Conservation (phyloP, 2,329 filamentous ascomycete species). For the Gnomoniopsis sp. region DNA sequence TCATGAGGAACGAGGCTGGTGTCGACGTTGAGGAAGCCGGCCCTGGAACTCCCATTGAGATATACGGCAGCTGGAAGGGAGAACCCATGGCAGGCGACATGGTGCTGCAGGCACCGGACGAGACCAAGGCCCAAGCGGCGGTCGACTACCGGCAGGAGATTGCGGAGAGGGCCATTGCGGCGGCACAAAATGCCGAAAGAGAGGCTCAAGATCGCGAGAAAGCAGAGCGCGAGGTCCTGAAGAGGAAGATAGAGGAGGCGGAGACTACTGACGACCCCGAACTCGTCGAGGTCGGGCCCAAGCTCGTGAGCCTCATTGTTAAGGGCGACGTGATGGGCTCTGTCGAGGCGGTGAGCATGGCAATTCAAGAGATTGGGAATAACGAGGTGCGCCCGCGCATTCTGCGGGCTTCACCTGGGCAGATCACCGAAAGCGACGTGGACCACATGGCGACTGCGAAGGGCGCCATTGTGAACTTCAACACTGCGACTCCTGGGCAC, state of each 20-base stretch:
- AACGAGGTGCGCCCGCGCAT: slow-evolving; percentile 77
- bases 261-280: slow-evolving; percentile 35
- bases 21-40: slow-evolving; percentile 67
- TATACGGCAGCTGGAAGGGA: slow-evolving; percentile 84
- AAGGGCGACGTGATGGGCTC: slow-evolving; percentile 94
- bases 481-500: slow-evolving; percentile 63
- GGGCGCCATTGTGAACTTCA: slow-evolving; percentile 83
- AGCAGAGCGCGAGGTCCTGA: slow-evolving; percentile 39
- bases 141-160: slow-evolving; percentile 73
- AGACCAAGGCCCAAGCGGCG: slow-evolving; percentile 75
- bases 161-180: slow-evolving; percentile 67
- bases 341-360: slow-evolving; percentile 81
- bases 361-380: slow-evolving; percentile 75
- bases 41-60: slow-evolving; percentile 86
- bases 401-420: slow-evolving; percentile 73
- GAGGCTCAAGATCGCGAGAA: slow-evolving; percentile 61
- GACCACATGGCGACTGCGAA: slow-evolving; percentile 78
- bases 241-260: slow-evolving; percentile 31
- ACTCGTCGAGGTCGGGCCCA: slow-evolving; percentile 34
- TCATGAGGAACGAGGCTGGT: slow-evolving; percentile 81
- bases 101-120: slow-evolving; percentile 77
- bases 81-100: slow-evolving; percentile 79
- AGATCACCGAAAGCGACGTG: slow-evolving; percentile 80
- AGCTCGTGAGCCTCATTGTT: slow-evolving; percentile 74
- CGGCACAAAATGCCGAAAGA: slow-evolving; percentile 75